phyloP scores from a whole-genome alignment of 768 basidiomycete species.

The Pisolithus albus region DNA sequence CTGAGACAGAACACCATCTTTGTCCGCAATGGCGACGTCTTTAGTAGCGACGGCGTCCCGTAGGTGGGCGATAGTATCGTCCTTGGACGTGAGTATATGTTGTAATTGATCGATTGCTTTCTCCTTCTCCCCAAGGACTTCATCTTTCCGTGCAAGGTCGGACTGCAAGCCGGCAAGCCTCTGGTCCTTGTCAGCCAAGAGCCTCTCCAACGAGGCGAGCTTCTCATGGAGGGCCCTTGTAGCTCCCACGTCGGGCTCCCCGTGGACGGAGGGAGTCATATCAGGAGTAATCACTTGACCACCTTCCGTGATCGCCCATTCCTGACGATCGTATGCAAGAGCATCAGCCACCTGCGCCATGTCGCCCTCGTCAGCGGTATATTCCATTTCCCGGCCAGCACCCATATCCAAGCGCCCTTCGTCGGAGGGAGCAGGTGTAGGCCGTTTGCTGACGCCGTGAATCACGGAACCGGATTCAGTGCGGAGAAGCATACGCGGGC shows the following conservation, averaged over 20 bases:
- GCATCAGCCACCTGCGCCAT: constrained; percentile 13
- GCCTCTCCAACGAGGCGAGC: constrained; percentile 10
- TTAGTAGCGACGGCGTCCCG: background rate
- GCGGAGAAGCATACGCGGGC: constrained; percentile 12
- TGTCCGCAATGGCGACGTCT: background rate
- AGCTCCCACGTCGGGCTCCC: background rate
- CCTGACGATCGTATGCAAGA: background rate
- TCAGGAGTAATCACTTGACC: constrained; percentile 4
- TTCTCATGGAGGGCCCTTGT: constrained; percentile 7
- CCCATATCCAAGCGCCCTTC: constrained; percentile 8
- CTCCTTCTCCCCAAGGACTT: constrained; percentile 1
- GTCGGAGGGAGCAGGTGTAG: constrained; percentile 43
- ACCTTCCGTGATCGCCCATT: background rate
- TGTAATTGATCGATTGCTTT: background rate
- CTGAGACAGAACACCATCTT: background rate
- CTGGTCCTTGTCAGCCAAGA: constrained; percentile 20
- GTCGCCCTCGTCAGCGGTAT: constrained; percentile 6
- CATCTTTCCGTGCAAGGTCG: constrained; percentile 14
- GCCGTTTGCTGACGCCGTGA: constrained; percentile 39
- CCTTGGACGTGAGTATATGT: background rate
- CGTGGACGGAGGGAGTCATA: background rate
- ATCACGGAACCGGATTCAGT: constrained; percentile 46
- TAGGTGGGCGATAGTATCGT: background rate
- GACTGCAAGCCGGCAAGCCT: constrained; percentile 19
- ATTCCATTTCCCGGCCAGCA: constrained; percentile 4